A percentile compares a stretch with the other conserved stretches of the same genome.
Conservation (phyloP, 225 moss, liverwort and hornwort genomes). For the Physcomitrellopsis africana region DNA sequence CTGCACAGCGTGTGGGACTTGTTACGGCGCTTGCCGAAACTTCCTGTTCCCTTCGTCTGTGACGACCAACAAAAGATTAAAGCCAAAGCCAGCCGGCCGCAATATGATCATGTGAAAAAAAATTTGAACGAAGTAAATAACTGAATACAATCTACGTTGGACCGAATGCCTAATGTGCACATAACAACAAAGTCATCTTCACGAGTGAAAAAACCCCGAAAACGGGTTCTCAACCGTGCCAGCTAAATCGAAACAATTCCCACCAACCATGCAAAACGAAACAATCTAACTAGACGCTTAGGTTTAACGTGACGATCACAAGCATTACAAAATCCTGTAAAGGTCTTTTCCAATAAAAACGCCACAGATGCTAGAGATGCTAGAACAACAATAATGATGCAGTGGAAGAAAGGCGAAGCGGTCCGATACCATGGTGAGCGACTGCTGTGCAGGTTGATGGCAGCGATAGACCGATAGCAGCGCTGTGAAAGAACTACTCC, state of each 20-base stretch:
- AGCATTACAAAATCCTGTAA: neutral
- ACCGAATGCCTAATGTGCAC: neutral
- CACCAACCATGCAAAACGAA: too few relatives aligned
- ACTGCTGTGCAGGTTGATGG: slow-evolving; percentile 8
- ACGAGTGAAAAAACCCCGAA: too few relatives aligned
- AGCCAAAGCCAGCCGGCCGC: neutral
- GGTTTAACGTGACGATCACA: neutral
- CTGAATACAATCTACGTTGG: neutral
- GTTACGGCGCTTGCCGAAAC: slow-evolving; percentile 99
- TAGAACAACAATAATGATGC: neutral
- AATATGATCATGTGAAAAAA: neutral
- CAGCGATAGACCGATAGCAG: slow-evolving; percentile 27
- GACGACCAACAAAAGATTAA: slow-evolving; percentile 19
- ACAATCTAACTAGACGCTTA: too few relatives aligned
- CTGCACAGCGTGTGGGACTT: slow-evolving; percentile 96
- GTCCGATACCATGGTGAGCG: slow-evolving; percentile 28
- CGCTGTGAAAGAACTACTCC: neutral
- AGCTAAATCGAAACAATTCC: too few relatives aligned
- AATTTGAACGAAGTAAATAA: neutral
- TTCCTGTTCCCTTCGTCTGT: slow-evolving; percentile 90
- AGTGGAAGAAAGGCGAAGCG: neutral
- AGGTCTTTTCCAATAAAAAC: neutral
- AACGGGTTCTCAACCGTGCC: too few relatives aligned
- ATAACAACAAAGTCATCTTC: too few relatives aligned
- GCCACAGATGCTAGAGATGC: neutral